A percentile compares a stretch with the other conserved stretches of the same genome.
phyloP scores from a whole-genome alignment of 257 asterid species.

The Lithospermum erythrorhizon region DNA sequence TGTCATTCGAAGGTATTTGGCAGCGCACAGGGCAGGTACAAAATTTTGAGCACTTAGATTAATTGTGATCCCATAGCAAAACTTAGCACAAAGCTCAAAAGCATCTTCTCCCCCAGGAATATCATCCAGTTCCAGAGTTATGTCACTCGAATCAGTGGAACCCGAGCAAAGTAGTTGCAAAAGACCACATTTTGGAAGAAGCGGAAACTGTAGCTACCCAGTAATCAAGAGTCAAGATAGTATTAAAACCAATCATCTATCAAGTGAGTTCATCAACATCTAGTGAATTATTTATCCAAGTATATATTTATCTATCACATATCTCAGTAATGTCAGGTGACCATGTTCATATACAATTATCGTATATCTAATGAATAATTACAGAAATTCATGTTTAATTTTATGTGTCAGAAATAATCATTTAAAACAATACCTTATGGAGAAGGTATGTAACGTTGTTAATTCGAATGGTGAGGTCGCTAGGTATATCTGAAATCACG shows the following conservation, averaged over 20 bases:
- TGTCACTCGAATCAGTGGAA: slow-evolving; percentile 25
- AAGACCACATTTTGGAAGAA: slow-evolving; percentile 57
- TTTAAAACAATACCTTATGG: slow-evolving; percentile 20
- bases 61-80: slow-evolving; percentile 69
- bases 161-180: slow-evolving; percentile 36
- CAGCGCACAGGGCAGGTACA: slow-evolving; percentile 51
- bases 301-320: too few species aligned
- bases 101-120: slow-evolving; percentile 73
- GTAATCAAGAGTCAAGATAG: slow-evolving; percentile 13
- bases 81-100: slow-evolving; percentile 68
- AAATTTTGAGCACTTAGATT: slow-evolving; percentile 61
- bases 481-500: slow-evolving; percentile 16
- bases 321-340: too few species aligned
- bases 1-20: slow-evolving; percentile 67
- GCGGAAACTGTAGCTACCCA: slow-evolving; percentile 47
- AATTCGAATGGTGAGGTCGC: slow-evolving; percentile 22
- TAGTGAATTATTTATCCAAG: too few species aligned
- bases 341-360: too few species aligned
- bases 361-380: too few species aligned
- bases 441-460: slow-evolving; percentile 19
- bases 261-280: not conserved
- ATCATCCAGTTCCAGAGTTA: slow-evolving; percentile 39
- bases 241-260: not conserved
- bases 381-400: not conserved
- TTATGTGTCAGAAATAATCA: not conserved